A percentile compares a stretch with the other conserved stretches of the same genome.
Evolutionary conservation across 2,329 filamentous ascomycete species (phyloP).

Genomic region (Acarospora socialis): DNA sequence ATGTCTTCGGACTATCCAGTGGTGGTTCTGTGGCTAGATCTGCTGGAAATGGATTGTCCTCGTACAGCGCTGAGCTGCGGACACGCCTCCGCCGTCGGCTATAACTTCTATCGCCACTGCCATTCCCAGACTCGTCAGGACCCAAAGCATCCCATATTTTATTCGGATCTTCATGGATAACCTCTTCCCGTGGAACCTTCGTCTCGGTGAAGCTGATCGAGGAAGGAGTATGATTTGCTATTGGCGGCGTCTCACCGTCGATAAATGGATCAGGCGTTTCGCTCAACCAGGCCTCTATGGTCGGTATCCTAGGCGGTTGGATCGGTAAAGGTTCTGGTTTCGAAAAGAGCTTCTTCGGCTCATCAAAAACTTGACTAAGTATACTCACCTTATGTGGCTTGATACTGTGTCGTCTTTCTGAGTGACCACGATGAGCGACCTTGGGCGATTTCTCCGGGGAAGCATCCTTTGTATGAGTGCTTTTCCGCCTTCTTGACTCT

Average conservation of each 20-base stretch:
- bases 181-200: background rate
- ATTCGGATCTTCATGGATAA: slow-evolving; percentile 9
- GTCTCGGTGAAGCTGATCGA: background rate
- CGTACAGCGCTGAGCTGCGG: slow-evolving; percentile 11
- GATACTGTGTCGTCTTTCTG: slow-evolving; percentile 14
- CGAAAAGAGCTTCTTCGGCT: slow-evolving; percentile 32
- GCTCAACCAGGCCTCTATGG: slow-evolving; percentile 49
- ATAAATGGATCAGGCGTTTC: slow-evolving; percentile 40
- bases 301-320: slow-evolving; percentile 32
- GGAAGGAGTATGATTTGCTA: background rate
- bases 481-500: background rate
- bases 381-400: slow-evolving; percentile 27
- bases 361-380: slow-evolving; percentile 29
- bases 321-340: slow-evolving; percentile 25
- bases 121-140: slow-evolving; percentile 9
- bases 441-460: slow-evolving; percentile 18
- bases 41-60: slow-evolving; percentile 12
- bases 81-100: slow-evolving; percentile 9
- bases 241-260: slow-evolving; percentile 8
- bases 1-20: slow-evolving; percentile 7
- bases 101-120: slow-evolving; percentile 3
- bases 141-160: slow-evolving; percentile 11
- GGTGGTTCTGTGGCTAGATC: slow-evolving; percentile 6
- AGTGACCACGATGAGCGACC: slow-evolving; percentile 13
- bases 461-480: slow-evolving; percentile 14